Percentiles rank a stretch among this genome's conserved stretches.
Evolutionary conservation across 805 yeast genomes (phyloP).

Genomic region (Schwanniomyces polymorphus): DNA sequence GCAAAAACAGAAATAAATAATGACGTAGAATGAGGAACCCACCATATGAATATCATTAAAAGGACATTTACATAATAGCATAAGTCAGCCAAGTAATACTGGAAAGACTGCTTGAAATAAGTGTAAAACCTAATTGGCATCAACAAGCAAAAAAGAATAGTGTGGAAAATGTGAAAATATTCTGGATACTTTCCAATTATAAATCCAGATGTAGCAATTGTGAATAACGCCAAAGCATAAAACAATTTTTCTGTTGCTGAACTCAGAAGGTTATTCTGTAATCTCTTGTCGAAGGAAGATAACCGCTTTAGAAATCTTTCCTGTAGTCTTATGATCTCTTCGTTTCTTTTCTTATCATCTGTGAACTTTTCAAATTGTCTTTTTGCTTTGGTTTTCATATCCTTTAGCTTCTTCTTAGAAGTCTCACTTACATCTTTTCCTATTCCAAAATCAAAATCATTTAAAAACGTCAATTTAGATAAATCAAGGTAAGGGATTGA

Average conservation of each 20-base stretch:
- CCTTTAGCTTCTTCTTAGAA: constrained; percentile 33
- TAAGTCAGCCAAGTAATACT: constrained; percentile 86
- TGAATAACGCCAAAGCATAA: constrained; percentile 69
- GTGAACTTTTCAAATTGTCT: constrained; percentile 27
- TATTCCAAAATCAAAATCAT: constrained; percentile 45
- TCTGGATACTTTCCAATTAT: constrained; percentile 77
- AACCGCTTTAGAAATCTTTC: constrained; percentile 30
- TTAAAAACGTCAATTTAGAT: constrained; percentile 33
- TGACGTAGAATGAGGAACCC: constrained; percentile 69
- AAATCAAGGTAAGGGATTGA: constrained; percentile 36
- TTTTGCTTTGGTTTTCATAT: constrained; percentile 36
- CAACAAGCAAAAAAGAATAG: constrained; percentile 56
- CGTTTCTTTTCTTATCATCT: constrained; percentile 16
- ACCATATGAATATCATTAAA: constrained; percentile 74
- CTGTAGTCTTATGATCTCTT: constrained; percentile 31
- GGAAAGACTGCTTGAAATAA: constrained; percentile 75
- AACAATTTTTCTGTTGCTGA: constrained; percentile 67
- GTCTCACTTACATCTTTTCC: constrained; percentile 35
- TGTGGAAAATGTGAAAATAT: constrained; percentile 74
- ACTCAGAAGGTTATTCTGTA: constrained; percentile 33
- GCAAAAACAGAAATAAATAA: constrained; percentile 84
- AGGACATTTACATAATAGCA: constrained; percentile 87
- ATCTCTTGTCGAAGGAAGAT: constrained; percentile 34
- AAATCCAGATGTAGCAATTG: constrained; percentile 70
- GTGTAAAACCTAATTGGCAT: constrained; percentile 86